Evolutionary conservation across 306 rosid species (phyloP).

Genomic region (Acacia confusa): DNA sequence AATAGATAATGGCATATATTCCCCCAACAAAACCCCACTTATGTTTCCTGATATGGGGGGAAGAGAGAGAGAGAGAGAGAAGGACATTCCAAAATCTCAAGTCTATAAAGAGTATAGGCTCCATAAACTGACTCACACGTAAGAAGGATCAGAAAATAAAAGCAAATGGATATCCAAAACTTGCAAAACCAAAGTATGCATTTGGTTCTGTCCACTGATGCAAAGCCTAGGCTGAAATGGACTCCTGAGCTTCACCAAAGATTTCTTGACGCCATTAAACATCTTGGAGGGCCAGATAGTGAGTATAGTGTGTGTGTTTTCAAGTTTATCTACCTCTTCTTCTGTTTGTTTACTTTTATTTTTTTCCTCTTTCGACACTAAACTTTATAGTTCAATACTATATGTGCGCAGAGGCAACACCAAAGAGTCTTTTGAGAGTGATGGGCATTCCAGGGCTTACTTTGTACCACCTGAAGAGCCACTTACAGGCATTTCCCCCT

Average conservation of each 20-base stretch:
- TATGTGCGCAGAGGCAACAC: constrained; percentile 72
- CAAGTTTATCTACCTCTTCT: background rate
- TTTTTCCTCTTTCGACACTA: background rate
- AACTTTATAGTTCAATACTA: constrained; percentile 10
- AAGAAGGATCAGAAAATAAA: constrained; percentile 33
- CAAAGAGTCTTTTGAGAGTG: constrained; percentile 76
- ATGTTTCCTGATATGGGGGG: constrained; percentile 94
- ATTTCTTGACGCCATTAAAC: constrained; percentile 69
- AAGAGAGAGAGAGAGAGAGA: constrained; percentile 62
- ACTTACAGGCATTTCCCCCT: constrained; percentile 70
- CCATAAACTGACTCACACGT: constrained; percentile 40
- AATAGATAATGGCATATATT: constrained; percentile 89
- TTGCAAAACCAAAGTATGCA: constrained; percentile 60
- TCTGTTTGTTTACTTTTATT: background rate
- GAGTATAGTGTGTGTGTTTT: constrained; percentile 30
- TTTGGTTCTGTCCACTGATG: constrained; percentile 83
- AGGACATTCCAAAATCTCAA: constrained; percentile 51
- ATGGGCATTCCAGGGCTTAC: constrained; percentile 83
- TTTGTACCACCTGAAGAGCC: constrained; percentile 90
- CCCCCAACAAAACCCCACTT: constrained; percentile 86
- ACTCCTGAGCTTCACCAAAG: constrained; percentile 79
- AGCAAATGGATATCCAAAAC: constrained; percentile 46
- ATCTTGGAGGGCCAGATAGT: constrained; percentile 86
- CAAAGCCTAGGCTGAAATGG: constrained; percentile 96
- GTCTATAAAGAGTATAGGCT: constrained; percentile 56